Evolutionary conservation across 495 filamentous ascomycete genomes (phyloP).

Genomic region (Aspergillus nidulans): DNA sequence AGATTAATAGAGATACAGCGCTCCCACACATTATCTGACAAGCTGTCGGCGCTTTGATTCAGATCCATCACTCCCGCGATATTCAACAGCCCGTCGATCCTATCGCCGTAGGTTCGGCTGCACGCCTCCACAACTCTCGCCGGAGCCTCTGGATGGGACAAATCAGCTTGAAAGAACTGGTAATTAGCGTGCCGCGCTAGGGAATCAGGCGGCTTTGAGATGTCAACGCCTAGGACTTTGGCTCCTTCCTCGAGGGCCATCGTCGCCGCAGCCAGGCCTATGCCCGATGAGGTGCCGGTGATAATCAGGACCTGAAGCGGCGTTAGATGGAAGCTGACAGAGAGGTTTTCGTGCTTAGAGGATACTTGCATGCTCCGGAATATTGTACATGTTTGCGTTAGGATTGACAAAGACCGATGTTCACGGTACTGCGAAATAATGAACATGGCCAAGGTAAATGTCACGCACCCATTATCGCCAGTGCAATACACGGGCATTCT

Average conservation of each 20-base stretch:
- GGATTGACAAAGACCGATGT: too few species aligned
- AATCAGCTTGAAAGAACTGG: not conserved
- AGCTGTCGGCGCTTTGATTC: conserved; percentile 26
- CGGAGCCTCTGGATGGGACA: not conserved
- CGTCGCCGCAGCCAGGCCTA: conserved; percentile 36
- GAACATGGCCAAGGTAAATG: too few species aligned
- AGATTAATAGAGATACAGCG: not conserved
- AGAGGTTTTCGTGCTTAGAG: too few species aligned
- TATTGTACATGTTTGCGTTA: too few species aligned
- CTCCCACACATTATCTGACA: conserved; percentile 9
- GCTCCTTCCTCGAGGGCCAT: conserved; percentile 35
- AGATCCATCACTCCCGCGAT: conserved; percentile 38
- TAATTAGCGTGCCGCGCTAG: not conserved
- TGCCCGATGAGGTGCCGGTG: conserved; percentile 39
- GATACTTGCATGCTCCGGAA: too few species aligned
- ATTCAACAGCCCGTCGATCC: conserved; percentile 38
- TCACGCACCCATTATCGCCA: too few species aligned
- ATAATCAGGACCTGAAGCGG: conserved; percentile 31
- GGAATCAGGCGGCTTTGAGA: not conserved
- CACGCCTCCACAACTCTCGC: not conserved
- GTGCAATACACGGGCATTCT: too few species aligned
- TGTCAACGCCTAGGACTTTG: conserved; percentile 36
- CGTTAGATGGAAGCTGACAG: not conserved
- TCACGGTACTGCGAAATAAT: too few species aligned
- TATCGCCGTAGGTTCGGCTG: conserved; percentile 2